phyloP scores from a whole-genome alignment of 1,284 basidiomycete genomes.

The Cystobasidium sp. region DNA sequence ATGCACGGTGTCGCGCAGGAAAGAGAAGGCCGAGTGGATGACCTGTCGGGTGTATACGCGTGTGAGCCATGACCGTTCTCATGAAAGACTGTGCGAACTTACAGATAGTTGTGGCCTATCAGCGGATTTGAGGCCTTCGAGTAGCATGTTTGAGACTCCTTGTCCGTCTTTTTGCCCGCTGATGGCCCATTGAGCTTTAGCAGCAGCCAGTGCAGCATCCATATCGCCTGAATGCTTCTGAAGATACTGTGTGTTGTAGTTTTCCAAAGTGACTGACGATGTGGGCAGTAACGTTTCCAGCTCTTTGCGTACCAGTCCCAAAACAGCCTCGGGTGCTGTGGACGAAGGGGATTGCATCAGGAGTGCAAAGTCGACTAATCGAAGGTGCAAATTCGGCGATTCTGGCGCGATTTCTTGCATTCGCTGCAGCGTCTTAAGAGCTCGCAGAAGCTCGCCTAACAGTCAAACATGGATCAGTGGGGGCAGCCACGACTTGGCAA shows the following conservation, averaged over 20 bases:
- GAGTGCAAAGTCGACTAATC: conserved; percentile 69
- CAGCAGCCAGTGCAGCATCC: conserved; percentile 66
- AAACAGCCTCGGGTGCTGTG: conserved; percentile 56
- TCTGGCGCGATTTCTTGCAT: conserved; percentile 66
- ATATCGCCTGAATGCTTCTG: conserved; percentile 66
- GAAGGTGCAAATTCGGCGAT: conserved; percentile 71
- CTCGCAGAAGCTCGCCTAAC: conserved; percentile 78
- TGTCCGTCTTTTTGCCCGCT: conserved; percentile 64
- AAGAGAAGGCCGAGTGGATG: conserved; percentile 57
- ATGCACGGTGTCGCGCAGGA: conserved; percentile 61
- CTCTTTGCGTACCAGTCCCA: conserved; percentile 55
- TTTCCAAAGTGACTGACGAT: conserved; percentile 63
- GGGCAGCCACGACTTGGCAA: not conserved
- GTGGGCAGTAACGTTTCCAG: conserved; percentile 65
- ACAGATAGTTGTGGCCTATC: conserved; percentile 65
- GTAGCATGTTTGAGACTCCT: conserved; percentile 63
- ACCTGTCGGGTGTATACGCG: conserved; percentile 3
- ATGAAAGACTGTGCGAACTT: conserved; percentile 45
- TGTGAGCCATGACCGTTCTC: not conserved
- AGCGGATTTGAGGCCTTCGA: conserved; percentile 62
- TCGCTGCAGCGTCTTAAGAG: conserved; percentile 69
- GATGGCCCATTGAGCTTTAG: conserved; percentile 63
- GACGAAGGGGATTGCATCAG: conserved; percentile 13
- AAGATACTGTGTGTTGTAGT: conserved; percentile 74
- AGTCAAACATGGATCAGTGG: not conserved